A percentile compares a stretch with the other conserved stretches of the same genome.
These are phyloP conservation scores for Aspergillus fischeri DNA, from an alignment of 2,329 filamentous ascomycete species.

Conservation along the genomic window DNA sequence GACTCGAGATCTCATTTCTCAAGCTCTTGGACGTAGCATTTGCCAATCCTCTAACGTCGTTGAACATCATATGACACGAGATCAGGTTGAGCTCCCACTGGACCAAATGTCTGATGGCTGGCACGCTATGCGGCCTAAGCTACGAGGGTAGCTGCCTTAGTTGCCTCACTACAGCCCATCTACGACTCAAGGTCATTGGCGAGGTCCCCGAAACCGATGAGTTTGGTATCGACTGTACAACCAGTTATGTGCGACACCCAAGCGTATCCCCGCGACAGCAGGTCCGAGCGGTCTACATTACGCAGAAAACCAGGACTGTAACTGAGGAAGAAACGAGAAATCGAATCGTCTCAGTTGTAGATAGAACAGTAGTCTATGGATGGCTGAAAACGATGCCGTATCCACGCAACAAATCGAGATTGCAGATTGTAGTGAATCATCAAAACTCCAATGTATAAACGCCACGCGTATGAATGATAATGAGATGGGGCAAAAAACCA, in stretches of 20 bases:
- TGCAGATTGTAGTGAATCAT: conserved; percentile 9
- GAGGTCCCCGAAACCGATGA: background rate
- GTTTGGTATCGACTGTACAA: background rate
- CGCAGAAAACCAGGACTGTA: background rate
- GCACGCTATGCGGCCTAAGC: background rate
- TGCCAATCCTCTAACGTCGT: background rate
- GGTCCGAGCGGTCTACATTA: background rate
- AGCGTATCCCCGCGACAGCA: background rate
- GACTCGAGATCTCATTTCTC: background rate
- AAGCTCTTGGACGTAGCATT: background rate
- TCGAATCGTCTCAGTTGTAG: background rate
- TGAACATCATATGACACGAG: background rate
- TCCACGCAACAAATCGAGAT: conserved; percentile 8
- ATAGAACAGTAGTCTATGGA: background rate
- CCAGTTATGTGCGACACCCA: background rate
- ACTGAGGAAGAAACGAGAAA: background rate
- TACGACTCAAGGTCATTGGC: background rate
- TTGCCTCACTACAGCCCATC: background rate
- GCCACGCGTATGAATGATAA: conserved; percentile 22
- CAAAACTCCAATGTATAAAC: conserved; percentile 22
- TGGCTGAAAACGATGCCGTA: conserved; percentile 2
- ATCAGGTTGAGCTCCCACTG: background rate
- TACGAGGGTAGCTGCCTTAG: background rate
- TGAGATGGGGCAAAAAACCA: conserved; percentile 2
- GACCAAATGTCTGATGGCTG: background rate